Evolutionary conservation across 805 yeast genomes (phyloP).

Genomic region (Danielia reshetovae): DNA sequence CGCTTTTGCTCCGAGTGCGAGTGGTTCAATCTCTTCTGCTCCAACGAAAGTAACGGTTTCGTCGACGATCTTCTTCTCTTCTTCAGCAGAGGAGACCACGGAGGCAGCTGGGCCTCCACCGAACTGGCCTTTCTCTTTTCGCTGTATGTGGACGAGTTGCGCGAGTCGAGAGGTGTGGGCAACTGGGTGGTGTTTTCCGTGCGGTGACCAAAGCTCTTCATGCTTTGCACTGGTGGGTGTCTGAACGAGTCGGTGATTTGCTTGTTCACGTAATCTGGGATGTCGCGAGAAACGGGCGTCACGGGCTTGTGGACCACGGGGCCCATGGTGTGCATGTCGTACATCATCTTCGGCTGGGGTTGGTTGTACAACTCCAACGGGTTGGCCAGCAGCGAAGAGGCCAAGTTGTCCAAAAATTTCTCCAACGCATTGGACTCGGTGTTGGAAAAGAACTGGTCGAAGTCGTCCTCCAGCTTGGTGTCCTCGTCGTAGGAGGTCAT

Average conservation of each 20-base stretch:
- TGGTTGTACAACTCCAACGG: constrained; percentile 29
- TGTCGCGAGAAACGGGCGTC: constrained; percentile 1
- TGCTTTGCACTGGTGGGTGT: constrained; percentile 19
- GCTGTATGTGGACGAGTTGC: constrained; percentile 14
- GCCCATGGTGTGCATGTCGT: constrained; percentile 31
- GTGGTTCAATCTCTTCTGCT: constrained; percentile 41
- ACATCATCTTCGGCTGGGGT: constrained; percentile 11
- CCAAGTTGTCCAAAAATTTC: constrained; percentile 38
- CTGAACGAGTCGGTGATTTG: constrained; percentile 33
- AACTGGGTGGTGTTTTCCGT: constrained; percentile 19
- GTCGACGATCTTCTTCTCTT: constrained; percentile 30
- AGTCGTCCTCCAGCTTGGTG: constrained; percentile 9
- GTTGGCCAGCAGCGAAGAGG: constrained; percentile 23
- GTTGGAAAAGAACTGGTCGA: constrained; percentile 17
- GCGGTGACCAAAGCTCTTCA: constrained; percentile 8
- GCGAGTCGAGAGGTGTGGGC: constrained; percentile 33
- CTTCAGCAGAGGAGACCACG: constrained; percentile 1
- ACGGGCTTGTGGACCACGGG: constrained; percentile 1
- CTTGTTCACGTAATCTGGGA: constrained; percentile 18
- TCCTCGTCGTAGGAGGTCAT: constrained; percentile 1
- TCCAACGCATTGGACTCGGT: constrained; percentile 26
- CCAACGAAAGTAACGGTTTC: constrained; percentile 35
- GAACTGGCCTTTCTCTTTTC: constrained; percentile 2
- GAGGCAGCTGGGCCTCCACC: not conserved
- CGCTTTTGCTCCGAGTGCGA: constrained; percentile 41